phyloP scores from a whole-genome alignment of 305 asterid genomes.

The Coffea humblotiana region DNA sequence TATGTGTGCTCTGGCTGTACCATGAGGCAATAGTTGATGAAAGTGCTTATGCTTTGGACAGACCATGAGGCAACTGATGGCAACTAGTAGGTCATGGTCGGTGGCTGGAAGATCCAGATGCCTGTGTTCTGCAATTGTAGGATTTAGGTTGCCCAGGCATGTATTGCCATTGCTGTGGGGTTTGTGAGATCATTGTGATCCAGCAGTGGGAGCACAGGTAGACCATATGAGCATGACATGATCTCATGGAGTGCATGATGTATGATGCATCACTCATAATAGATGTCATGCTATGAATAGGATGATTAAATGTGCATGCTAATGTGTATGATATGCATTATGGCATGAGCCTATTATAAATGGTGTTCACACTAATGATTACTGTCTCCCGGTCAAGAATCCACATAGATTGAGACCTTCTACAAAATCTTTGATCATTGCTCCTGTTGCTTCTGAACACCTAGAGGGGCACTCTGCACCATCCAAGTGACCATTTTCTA shows the following conservation, averaged over 20 bases:
- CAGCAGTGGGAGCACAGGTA: too few species aligned
- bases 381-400: not conserved
- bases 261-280: too few species aligned
- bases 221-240: too few species aligned
- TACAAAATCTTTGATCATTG: too few species aligned
- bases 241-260: too few species aligned
- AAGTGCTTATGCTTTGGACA: not conserved
- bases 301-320: not conserved
- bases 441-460: not conserved
- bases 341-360: not conserved
- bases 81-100: not conserved
- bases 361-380: not conserved
- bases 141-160: not conserved
- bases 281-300: not conserved
- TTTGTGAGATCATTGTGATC: too few species aligned
- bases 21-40: too few species aligned
- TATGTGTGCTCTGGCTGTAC: too few species aligned
- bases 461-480: not conserved
- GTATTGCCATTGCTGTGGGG: not conserved
- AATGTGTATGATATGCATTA: not conserved
- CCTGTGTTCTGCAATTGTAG: not conserved
- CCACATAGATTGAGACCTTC: not conserved
- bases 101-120: not conserved
- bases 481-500: not conserved
- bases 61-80: not conserved